Base-by-base conservation (phyloP, 306 rosid species). In the Lathyrus aphaca region DNA sequence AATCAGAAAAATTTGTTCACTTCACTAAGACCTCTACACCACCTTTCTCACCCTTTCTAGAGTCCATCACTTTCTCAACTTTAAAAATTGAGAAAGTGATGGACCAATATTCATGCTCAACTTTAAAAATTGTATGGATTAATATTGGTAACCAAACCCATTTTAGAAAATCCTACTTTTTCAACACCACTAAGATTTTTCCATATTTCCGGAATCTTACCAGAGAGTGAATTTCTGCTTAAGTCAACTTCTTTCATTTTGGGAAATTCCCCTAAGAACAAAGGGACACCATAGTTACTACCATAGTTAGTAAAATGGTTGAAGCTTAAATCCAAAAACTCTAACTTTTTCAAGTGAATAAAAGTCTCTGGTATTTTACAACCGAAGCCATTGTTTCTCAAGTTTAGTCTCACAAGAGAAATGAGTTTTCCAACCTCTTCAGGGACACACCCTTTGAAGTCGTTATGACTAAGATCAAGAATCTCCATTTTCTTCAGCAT, bases 171-270 rank as follows among this genome's bases (percentile, higher is more conserved):
- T 17, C 96, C 93, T 1, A 86, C 62, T 63, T 90, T 84, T 18
- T 59, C 8, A 13, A 90, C 35, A 21, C 82, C 70, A 37, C 82
- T 86, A 0, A 85, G 85, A 5, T 86, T 82, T 66, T 81, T 72
- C 98, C 96, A 93, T 60, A 77, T 79, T 66, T 86, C 86, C 8
- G 93, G 96, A 74, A 93, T 90, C 71, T 40, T 13, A 57, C 98
- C 98, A 6, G 90, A 85, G 13, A 93, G 79, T n/a, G 11, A 16
- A n/a, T 90, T 93, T 19, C 96, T 93, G 37, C 93, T 90, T 75
- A 93, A 45, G 21, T 85, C 69, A 66, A 93, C 86, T 69, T 82
- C 95, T 50, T 59, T 92, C 74, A 92, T 57, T 10, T 19, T 67
- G 9, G 85, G 68, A 79, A 92, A 59, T 49, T 74, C 82, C 6